Conservation (phyloP, 2,329 filamentous ascomycete species). For the Plectosphaerella plurivora region DNA sequence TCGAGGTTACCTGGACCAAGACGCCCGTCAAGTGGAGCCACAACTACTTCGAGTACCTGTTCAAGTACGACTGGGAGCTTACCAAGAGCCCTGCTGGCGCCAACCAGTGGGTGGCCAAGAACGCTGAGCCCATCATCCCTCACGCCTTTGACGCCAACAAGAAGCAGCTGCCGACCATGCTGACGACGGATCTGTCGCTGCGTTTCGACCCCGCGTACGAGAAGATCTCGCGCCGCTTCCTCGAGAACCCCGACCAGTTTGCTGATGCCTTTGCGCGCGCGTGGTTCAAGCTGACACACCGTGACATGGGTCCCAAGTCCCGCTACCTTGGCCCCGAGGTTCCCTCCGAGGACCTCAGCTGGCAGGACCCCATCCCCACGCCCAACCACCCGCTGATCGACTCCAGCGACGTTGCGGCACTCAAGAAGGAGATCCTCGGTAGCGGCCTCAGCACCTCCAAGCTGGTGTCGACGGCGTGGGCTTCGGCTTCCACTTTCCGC, state of each 20-base stretch:
- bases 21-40: slow-evolving; percentile 75
- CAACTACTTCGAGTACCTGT: slow-evolving; percentile 70
- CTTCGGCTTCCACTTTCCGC: slow-evolving; percentile 67
- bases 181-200: slow-evolving; percentile 70
- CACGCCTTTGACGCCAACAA: slow-evolving; percentile 65
- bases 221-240: slow-evolving; percentile 69
- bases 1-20: slow-evolving; percentile 77
- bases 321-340: slow-evolving; percentile 74
- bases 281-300: slow-evolving; percentile 82
- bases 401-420: slow-evolving; percentile 54
- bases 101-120: slow-evolving; percentile 73
- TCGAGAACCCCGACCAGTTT: slow-evolving; percentile 64
- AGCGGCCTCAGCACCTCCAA: slow-evolving; percentile 56
- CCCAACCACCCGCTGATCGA: slow-evolving; percentile 54
- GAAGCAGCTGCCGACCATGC: slow-evolving; percentile 72
- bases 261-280: slow-evolving; percentile 66
- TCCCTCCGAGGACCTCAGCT: slow-evolving; percentile 63
- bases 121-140: slow-evolving; percentile 61
- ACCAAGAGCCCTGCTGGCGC: slow-evolving; percentile 72
- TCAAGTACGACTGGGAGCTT: slow-evolving; percentile 74
- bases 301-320: slow-evolving; percentile 68
- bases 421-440: slow-evolving; percentile 66
- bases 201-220: slow-evolving; percentile 68
- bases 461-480: slow-evolving; percentile 66
- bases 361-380: slow-evolving; percentile 70